Evolutionary conservation across 2,329 filamentous ascomycete species (phyloP), one percentile per base, ranked within the genome.

Genomic region (Canariomyces notabilis): DNA sequence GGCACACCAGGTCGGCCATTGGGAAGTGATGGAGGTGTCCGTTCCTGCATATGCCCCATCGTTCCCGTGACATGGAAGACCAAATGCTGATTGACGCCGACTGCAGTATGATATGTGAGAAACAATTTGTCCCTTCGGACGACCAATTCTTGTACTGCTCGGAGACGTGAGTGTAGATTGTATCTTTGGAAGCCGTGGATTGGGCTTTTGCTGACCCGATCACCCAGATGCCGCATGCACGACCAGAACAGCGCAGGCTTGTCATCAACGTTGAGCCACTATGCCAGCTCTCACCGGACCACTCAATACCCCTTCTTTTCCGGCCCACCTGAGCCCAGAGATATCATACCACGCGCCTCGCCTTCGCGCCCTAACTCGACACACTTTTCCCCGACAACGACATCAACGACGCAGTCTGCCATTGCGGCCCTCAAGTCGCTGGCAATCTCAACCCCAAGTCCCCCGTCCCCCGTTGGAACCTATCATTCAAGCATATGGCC

Each of bases 41-140:
- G 62, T 66, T 65, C 61, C 62, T 66, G 63, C 61, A 62, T 61
- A 52, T 48, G 21, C 35, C 33, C 37, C 26, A 32, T 44, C 36
- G n/a, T 46, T 26, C 44, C 22, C 37, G 37, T 39, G 42, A 34
- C 44, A 38, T 23, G 39, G 48, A 36, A 50, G 35, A 42, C 31
- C 43, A 40, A 51, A 57, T 48, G 58, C 64, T 66, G 52, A 64
- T 58, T 45, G 55, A 41, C 15, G 15, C 53, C 41, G 37, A 11
- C 55, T 48, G 33, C 57, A 83, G 80, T 64, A 83, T 82, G 79
- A 76, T 73, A 8, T 83, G 80, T 63, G 80, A 83, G 62, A 83
- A 82, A 66, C 79, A 83, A 64, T 83, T 83, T 61, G 64, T 80
- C 19, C 73, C 78, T 40, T 68, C 73, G 33, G 75, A 79, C 58